A percentile compares a stretch with the other conserved stretches of the same genome.
These are phyloP conservation scores for Elsinoe necatrix DNA, from an alignment of 2,329 filamentous ascomycete species.

Conservation along the genomic window DNA sequence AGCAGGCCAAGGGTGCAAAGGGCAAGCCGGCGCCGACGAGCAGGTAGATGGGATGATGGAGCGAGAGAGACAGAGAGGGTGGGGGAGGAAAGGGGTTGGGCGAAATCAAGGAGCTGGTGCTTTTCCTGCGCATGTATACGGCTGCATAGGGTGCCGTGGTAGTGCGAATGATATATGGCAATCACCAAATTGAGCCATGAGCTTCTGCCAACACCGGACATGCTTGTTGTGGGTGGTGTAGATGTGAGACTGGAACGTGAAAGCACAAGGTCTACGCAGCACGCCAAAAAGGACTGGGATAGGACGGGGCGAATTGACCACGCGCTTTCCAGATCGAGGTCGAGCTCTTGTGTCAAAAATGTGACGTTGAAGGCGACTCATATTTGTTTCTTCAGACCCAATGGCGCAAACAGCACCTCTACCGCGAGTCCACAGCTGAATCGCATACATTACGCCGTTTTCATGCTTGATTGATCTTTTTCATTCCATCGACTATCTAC, in stretches of 20 bases:
- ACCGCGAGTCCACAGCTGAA: too few relatives aligned
- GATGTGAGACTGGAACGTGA: background rate
- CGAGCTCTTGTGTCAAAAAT: too few relatives aligned
- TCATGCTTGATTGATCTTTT: background rate
- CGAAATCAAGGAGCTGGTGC: background rate
- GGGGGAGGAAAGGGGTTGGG: too few relatives aligned
- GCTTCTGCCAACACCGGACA: background rate
- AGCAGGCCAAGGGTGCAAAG: constrained; percentile 79
- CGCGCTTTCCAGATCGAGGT: too few relatives aligned
- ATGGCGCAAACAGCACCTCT: too few relatives aligned
- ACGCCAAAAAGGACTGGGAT: too few relatives aligned
- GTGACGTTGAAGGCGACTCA: too few relatives aligned
- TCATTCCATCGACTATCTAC: constrained; percentile 5
- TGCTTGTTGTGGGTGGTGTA: too few relatives aligned
- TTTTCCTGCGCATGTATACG: background rate
- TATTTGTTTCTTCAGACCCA: too few relatives aligned
- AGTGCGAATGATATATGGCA: constrained; percentile 14
- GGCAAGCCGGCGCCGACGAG: constrained; percentile 11
- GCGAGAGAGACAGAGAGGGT: background rate
- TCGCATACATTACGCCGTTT: too few relatives aligned
- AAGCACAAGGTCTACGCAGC: too few relatives aligned
- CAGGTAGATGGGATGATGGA: constrained; percentile 7
- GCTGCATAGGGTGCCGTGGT: background rate
- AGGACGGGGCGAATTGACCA: too few relatives aligned
- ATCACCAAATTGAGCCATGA: constrained; percentile 1